Conservation (phyloP, 2,329 filamentous ascomycete genomes). For the Magnaporthiopsis poae region DNA sequence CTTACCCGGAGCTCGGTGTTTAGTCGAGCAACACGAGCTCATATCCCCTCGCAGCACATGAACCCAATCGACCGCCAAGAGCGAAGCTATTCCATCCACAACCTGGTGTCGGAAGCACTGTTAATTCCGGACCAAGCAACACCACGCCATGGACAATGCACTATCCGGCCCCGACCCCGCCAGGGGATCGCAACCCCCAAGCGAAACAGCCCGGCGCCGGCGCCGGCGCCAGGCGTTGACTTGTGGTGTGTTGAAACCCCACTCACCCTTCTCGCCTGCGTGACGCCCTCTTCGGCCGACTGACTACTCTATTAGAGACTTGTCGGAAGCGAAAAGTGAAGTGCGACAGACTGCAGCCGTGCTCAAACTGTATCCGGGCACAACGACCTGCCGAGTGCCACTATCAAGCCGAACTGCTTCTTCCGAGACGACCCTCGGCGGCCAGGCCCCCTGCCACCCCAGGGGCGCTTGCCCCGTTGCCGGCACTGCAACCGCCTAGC, state of each 20-base stretch:
- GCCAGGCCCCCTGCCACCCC: neutral
- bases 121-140: neutral
- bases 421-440: neutral
- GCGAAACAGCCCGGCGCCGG: neutral
- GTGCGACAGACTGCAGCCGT: constrained; percentile 32
- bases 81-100: neutral
- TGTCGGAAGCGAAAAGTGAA: constrained; percentile 34
- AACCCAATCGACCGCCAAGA: neutral
- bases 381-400: constrained; percentile 13
- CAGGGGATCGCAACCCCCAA: no score
- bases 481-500: neutral
- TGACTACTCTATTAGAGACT: constrained; percentile 10
- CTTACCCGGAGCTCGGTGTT: neutral
- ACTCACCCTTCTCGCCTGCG: no score
- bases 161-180: no score
- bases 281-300: no score
- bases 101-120: no score
- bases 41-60: neutral
- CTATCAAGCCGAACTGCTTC: constrained; percentile 10
- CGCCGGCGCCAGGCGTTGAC: neutral
- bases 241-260: neutral
- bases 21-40: neutral
- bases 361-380: constrained; percentile 30
- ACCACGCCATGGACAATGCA: neutral
- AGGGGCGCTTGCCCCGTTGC: neutral